Evolutionary conservation across 1,284 basidiomycete species (phyloP).

Genomic region (Ustilago nuda): DNA sequence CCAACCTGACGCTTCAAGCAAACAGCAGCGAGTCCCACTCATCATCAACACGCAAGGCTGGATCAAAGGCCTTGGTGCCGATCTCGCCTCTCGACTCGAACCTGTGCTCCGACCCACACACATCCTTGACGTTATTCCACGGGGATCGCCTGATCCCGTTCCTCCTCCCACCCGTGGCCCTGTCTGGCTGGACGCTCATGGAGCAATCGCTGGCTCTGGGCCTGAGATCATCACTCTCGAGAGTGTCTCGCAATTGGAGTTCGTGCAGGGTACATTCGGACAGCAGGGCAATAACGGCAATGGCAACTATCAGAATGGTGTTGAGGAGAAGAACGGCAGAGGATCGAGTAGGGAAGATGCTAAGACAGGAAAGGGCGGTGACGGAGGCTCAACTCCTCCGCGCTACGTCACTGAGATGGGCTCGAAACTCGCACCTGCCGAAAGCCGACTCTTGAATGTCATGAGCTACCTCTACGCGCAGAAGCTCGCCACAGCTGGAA

Average conservation of each 20-base stretch:
- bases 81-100: slow-evolving; percentile 80
- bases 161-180: slow-evolving; percentile 25
- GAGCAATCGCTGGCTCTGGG: slow-evolving; percentile 29
- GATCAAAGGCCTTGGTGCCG: slow-evolving; percentile 91
- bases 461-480: slow-evolving; percentile 60
- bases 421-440: slow-evolving; percentile 49
- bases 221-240: slow-evolving; percentile 36
- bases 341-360: slow-evolving; percentile 3
- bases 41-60: slow-evolving; percentile 97
- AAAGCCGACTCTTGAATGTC: slow-evolving; percentile 46
- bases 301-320: slow-evolving; percentile 2
- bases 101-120: slow-evolving; percentile 76
- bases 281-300: slow-evolving; percentile 2
- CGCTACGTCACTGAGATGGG: slow-evolving; percentile 34
- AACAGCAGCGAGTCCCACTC: slow-evolving; percentile 73
- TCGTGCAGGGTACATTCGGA: slow-evolving; percentile 24
- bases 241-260: slow-evolving; percentile 39
- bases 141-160: slow-evolving; percentile 13
- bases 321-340: slow-evolving; percentile 2
- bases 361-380: slow-evolving; percentile 25
- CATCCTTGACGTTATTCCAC: slow-evolving; percentile 73
- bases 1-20: slow-evolving; percentile 6
- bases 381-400: slow-evolving; percentile 30
- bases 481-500: slow-evolving; percentile 16
- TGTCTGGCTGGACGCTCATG: slow-evolving; percentile 40